These are phyloP conservation scores for Diutina scorzettiae DNA, from an alignment of 1,139 yeast genomes.

Conservation along the genomic window DNA sequence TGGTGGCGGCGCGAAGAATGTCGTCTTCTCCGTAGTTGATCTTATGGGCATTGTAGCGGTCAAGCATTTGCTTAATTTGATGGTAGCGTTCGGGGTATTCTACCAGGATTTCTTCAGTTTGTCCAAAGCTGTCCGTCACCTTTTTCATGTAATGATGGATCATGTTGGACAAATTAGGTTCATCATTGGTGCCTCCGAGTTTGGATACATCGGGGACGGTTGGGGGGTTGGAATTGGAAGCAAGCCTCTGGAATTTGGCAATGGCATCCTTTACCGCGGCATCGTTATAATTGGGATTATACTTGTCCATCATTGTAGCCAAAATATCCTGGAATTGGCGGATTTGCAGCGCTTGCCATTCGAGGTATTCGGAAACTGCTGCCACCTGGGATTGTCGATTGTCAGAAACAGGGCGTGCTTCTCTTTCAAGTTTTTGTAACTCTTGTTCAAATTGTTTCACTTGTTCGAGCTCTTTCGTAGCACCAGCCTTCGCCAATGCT, in stretches of 20 bases:
- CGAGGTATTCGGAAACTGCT: constrained; percentile 12
- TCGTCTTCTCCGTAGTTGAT: constrained; percentile 49
- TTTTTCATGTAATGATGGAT: constrained; percentile 7
- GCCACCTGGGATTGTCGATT: neutral
- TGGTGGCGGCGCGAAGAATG: constrained; percentile 38
- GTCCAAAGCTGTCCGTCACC: constrained; percentile 2
- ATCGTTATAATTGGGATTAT: constrained; percentile 87
- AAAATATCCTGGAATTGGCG: constrained; percentile 32
- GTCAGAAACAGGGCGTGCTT: neutral
- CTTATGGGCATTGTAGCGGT: neutral
- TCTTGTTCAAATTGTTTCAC: neutral
- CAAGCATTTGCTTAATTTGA: neutral
- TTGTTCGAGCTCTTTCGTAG: neutral
- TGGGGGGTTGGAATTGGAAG: constrained; percentile 17
- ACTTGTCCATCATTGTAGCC: constrained; percentile 36
- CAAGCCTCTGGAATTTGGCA: constrained; percentile 43
- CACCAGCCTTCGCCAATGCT: neutral
- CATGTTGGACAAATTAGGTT: constrained; percentile 7
- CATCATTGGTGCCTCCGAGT: neutral
- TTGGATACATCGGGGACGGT: neutral
- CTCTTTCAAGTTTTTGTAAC: neutral
- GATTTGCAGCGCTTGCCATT: constrained; percentile 11
- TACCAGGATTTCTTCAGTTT: neutral
- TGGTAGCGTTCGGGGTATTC: neutral
- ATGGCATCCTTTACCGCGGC: constrained; percentile 74